Evolutionary conservation across 2,329 filamentous ascomycete species (phyloP).

Genomic region (Leptographium lundbergii): DNA sequence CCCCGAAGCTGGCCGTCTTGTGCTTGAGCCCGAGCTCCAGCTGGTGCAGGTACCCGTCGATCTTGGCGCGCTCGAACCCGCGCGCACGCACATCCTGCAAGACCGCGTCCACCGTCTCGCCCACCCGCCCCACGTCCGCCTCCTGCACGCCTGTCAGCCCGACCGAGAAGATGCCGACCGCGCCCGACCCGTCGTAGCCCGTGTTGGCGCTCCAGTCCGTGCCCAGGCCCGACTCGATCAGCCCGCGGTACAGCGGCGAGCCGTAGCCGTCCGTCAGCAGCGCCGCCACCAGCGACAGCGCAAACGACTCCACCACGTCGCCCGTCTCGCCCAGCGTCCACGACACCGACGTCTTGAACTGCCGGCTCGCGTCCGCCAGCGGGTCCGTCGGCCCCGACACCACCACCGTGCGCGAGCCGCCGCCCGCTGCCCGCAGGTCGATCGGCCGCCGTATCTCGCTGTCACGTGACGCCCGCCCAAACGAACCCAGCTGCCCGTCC

Average conservation of each 20-base stretch:
- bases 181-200: conserved; percentile 72
- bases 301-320: conserved; percentile 80
- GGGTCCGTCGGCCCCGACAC: conserved; percentile 77
- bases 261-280: conserved; percentile 89
- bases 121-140: conserved; percentile 64
- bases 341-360: conserved; percentile 86
- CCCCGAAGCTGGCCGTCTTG: conserved; percentile 91
- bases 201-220: conserved; percentile 92
- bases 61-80: conserved; percentile 81
- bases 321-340: conserved; percentile 81
- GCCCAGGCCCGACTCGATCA: conserved; percentile 82
- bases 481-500: conserved; percentile 58
- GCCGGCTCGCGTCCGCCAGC: conserved; percentile 70
- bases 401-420: conserved; percentile 54
- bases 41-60: conserved; percentile 88
- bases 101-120: conserved; percentile 59
- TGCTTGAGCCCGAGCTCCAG: conserved; percentile 88
- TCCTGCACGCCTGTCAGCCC: conserved; percentile 83
- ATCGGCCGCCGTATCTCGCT: conserved; percentile 66
- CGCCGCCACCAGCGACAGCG: conserved; percentile 67
- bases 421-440: conserved; percentile 38
- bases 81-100: conserved; percentile 56
- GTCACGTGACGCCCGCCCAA: conserved; percentile 55
- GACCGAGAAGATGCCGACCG: conserved; percentile 73
- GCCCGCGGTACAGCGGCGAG: conserved; percentile 76